These are phyloP conservation scores for Gigaspora rosea DNA, from an alignment of 192 early-diverging fungal genomes.

Conservation along the genomic window DNA sequence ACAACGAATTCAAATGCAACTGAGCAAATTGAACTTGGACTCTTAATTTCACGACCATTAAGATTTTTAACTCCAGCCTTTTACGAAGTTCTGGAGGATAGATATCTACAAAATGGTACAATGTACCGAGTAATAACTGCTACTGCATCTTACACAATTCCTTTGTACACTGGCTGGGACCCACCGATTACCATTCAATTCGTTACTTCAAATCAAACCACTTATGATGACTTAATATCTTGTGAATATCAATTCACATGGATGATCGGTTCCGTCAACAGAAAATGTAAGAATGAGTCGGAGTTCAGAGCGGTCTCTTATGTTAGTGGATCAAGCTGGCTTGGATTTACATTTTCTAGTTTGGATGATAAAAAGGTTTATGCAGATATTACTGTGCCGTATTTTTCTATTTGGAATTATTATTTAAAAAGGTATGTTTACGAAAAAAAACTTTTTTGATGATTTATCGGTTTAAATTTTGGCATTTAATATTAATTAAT, in stretches of 20 bases:
- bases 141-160: background rate
- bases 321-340: background rate
- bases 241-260: background rate
- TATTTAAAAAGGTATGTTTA: background rate
- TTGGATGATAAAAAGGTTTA: background rate
- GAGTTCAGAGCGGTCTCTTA: background rate
- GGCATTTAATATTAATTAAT: background rate
- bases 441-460: background rate
- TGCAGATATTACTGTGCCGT: background rate
- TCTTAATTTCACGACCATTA: background rate
- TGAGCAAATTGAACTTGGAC: background rate
- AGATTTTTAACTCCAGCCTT: background rate
- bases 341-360: background rate
- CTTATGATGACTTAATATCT: background rate
- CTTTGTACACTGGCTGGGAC: background rate
- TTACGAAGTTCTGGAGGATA: background rate
- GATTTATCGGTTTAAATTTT: background rate
- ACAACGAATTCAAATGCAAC: too few species aligned
- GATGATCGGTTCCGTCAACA: background rate
- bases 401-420: background rate
- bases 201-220: too few species aligned
- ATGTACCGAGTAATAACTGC: background rate
- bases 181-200: background rate
- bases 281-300: background rate
- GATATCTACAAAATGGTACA: background rate